phyloP scores from a whole-genome alignment of 768 basidiomycete species.

The Leucosporidium creatinivorum region DNA sequence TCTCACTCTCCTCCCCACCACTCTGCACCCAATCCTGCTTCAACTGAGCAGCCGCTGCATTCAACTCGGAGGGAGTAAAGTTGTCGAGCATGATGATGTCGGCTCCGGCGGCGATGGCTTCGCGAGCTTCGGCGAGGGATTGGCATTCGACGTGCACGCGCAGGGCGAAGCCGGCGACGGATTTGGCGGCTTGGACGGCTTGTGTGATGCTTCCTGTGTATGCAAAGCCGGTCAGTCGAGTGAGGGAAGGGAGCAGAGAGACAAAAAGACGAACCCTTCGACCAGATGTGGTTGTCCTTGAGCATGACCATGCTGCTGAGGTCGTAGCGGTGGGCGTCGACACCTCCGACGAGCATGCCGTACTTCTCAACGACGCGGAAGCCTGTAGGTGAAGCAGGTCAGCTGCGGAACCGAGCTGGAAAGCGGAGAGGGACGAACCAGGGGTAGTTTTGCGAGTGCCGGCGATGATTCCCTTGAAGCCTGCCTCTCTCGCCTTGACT shows the following conservation, averaged over 20 bases:
- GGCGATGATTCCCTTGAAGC: constrained; percentile 80
- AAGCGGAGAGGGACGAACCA: constrained; percentile 44
- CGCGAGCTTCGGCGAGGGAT: constrained; percentile 81
- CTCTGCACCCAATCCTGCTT: constrained; percentile 67
- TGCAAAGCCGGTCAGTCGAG: neutral
- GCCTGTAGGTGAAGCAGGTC: constrained; percentile 45
- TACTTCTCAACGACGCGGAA: constrained; percentile 98
- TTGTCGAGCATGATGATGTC: constrained; percentile 41
- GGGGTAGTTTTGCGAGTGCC: constrained; percentile 98
- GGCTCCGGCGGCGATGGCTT: constrained; percentile 85
- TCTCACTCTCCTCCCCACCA: constrained; percentile 9
- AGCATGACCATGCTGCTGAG: constrained; percentile 99
- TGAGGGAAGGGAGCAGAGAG: neutral
- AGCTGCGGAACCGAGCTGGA: neutral
- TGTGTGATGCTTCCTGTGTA: constrained; percentile 74
- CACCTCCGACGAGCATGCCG: constrained; percentile 94
- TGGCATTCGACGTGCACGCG: constrained; percentile 90
- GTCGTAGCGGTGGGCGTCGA: constrained; percentile 91
- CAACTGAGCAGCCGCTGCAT: constrained; percentile 59
- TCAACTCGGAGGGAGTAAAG: constrained; percentile 49
- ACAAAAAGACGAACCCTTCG: constrained; percentile 56
- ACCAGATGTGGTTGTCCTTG: constrained; percentile 99
- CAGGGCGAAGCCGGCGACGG: constrained; percentile 83
- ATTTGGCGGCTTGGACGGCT: constrained; percentile 75
- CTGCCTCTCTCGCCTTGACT: constrained; percentile 66